These are phyloP conservation scores for Cryphonectria parasitica DNA, from an alignment of 2,329 filamentous ascomycete species.

Conservation along the genomic window DNA sequence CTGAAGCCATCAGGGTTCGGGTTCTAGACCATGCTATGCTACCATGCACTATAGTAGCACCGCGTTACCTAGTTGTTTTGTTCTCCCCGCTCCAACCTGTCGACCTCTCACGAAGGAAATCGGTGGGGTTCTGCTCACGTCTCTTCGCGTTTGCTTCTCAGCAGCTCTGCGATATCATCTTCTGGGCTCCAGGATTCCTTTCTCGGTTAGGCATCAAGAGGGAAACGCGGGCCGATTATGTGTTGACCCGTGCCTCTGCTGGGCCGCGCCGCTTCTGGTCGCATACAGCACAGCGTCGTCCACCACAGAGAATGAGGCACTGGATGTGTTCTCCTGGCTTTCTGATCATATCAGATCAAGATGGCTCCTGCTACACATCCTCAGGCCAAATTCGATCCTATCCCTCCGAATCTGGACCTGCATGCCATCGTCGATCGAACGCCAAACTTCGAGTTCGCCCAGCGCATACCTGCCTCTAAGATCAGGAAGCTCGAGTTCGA, in stretches of 20 bases:
- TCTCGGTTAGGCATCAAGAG: not conserved
- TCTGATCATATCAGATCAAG: slow-evolving; percentile 35
- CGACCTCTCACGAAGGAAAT: not conserved
- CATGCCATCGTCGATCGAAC: slow-evolving; percentile 74
- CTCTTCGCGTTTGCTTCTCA: not conserved
- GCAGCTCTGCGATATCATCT: not conserved
- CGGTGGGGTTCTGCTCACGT: not conserved
- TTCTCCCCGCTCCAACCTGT: not conserved
- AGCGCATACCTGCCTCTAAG: slow-evolving; percentile 76
- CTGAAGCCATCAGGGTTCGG: not conserved
- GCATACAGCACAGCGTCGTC: slow-evolving; percentile 8
- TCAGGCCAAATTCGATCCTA: slow-evolving; percentile 88
- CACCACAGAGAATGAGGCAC: not conserved
- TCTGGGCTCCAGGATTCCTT: not conserved
- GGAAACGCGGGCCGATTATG: slow-evolving; percentile 13
- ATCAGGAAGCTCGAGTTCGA: slow-evolving; percentile 83
- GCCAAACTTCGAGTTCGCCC: slow-evolving; percentile 85
- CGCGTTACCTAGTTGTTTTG: not conserved
- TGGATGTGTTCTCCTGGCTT: not conserved
- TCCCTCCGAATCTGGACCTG: slow-evolving; percentile 84
- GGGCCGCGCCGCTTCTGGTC: slow-evolving; percentile 13
- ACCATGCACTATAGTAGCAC: not conserved
- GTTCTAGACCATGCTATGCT: not conserved
- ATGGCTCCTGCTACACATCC: slow-evolving; percentile 80
- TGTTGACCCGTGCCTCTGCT: slow-evolving; percentile 12